Base-by-base conservation (phyloP, 768 basidiomycete genomes). In the Lepiota brunneoincarnata region DNA sequence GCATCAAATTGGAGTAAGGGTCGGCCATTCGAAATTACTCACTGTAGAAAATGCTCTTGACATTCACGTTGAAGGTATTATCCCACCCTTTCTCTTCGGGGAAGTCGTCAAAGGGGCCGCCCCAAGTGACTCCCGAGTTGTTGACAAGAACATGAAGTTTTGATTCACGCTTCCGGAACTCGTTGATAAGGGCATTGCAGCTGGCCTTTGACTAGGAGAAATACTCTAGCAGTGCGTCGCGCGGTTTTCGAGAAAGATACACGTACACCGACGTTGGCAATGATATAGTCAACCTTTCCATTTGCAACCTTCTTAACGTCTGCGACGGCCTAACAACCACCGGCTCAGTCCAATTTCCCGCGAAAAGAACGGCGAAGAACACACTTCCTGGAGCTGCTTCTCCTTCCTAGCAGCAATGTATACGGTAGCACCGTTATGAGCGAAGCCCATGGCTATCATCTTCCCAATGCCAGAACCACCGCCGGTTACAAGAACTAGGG, bases 371-470 rank as follows among this genome's bases (percentile, higher is more conserved):
- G 11, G 43, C 12, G 26, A 23, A 51, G 20, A 26, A 66, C 77
- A 48, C 53, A 87, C 89, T 76, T 88, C 81, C 71, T 87, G 83
- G 54, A 95, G 76, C 61, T 87, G 86, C 18, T 75, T 66, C 71
- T 91, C 89, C 65, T 92, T 93, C 52, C 93, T 77, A 9, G 90
- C 86, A 12, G 93, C 91, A 59, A 95, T 93, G 71, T 94, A 93
- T 37, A 96, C 93, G 60, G 83, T 87, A 34, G 87, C 90, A 12
- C 93, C 93, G 62, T 94, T 93, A 69, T 86, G 82, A 1, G 87
- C 89, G 61, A 91, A 86, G 1, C 89, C 86, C 0, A 82, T 73
- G 21, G 93, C 91, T 61, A 94, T 92, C 81, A 91, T 87, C 63
- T 81, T 84, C 6, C 92, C 92, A 41, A 95, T 81, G 1, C 92